Conservation (phyloP, 1,284 basidiomycete species). For the Moesziomyces globuligerus region DNA sequence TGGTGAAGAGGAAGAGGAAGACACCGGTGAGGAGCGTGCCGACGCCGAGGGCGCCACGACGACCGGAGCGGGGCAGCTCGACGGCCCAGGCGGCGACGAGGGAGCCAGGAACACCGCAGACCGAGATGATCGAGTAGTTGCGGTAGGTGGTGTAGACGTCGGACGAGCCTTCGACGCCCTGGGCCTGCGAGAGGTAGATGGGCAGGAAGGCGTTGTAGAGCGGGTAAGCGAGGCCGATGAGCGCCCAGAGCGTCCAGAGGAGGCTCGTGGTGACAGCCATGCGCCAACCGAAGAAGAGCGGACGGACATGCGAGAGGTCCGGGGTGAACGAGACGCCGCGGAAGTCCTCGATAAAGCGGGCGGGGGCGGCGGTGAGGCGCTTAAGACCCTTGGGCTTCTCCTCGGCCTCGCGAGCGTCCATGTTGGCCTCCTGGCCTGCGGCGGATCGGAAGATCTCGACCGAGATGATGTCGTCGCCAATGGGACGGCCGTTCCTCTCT, state of each 20-base stretch:
- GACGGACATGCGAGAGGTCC: constrained; percentile 59
- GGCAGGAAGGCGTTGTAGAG: constrained; percentile 66
- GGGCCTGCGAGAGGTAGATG: constrained; percentile 54
- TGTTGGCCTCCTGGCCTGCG: constrained; percentile 60
- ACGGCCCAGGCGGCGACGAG: constrained; percentile 64
- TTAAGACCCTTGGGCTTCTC: constrained; percentile 30
- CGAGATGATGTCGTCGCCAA: constrained; percentile 62
- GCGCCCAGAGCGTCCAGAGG: constrained; percentile 60
- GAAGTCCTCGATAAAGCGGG: constrained; percentile 19
- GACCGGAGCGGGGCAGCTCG: constrained; percentile 62
- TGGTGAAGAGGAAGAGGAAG: constrained; percentile 65
- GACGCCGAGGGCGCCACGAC: constrained; percentile 64
- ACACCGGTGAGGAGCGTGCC: constrained; percentile 64
- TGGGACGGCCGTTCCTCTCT: constrained; percentile 52
- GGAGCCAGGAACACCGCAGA: constrained; percentile 65
- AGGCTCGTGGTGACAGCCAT: constrained; percentile 60
- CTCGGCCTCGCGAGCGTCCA: constrained; percentile 23
- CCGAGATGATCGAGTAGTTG: constrained; percentile 65
- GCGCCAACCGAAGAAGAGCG: constrained; percentile 55
- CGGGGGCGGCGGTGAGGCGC: constrained; percentile 19
- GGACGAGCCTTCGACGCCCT: constrained; percentile 20
- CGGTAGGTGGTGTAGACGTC: constrained; percentile 53
- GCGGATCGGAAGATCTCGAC: constrained; percentile 63
- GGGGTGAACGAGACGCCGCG: constrained; percentile 37
- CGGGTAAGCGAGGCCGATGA: constrained; percentile 67